Conservation (phyloP, 345 rosid genomes). For the Eucalyptus polybractea region DNA sequence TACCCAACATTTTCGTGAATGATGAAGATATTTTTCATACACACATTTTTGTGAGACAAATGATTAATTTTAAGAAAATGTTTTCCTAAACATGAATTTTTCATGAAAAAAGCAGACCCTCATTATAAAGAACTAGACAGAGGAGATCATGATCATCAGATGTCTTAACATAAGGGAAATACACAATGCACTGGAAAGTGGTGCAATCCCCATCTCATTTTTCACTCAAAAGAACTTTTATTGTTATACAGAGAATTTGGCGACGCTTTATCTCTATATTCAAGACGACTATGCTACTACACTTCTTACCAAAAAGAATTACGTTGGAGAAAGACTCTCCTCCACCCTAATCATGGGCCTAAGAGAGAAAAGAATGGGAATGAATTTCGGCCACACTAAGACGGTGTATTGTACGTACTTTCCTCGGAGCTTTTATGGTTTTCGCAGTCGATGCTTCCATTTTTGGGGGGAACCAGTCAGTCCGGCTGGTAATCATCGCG, state of each 20-base stretch:
- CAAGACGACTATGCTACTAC: neutral
- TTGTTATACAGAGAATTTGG: neutral
- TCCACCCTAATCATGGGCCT: neutral
- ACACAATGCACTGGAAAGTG: neutral
- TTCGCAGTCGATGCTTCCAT: neutral
- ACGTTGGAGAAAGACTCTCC: neutral
- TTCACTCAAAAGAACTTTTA: neutral
- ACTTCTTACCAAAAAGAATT: neutral
- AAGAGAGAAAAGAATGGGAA: neutral
- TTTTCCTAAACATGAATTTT: neutral
- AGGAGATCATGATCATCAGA: neutral
- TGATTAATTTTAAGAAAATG: neutral
- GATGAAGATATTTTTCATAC: neutral
- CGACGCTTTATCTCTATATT: neutral
- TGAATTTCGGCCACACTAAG: neutral
- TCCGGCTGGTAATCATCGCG: neutral
- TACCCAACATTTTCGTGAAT: fast-evolving
- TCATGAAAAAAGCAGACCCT: neutral
- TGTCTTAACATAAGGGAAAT: neutral
- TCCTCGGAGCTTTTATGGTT: neutral
- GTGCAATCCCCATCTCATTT: neutral
- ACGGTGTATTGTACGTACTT: neutral
- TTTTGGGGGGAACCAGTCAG: neutral
- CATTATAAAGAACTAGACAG: neutral
- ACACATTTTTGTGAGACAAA: neutral